Base-by-base conservation (phyloP, 306 rosid species). In the Argentina anserina region DNA sequence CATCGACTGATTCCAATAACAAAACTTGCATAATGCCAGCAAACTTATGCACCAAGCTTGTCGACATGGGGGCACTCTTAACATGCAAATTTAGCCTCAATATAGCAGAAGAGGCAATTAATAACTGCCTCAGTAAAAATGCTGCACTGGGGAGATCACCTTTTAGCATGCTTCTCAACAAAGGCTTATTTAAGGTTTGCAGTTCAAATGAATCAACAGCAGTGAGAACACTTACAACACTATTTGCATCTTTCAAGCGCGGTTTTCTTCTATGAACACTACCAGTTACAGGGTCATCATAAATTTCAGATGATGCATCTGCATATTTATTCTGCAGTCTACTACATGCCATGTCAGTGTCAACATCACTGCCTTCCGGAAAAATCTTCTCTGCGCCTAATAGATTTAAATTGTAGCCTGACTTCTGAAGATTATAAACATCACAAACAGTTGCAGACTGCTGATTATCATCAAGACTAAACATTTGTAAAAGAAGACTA, bases 111-210 rank as follows among this genome's bases (percentile, higher is more conserved):
- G 75, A 87, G 73, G 91, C 86, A 77, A 89, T 83, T 13, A 89
- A 74, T 74, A 94, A 76, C 84, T 88, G 97, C 79, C 89, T 91
- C 21, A 94, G 83, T 80, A 85, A 81, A 79, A 86, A 82, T 43
- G 92, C 83, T 66, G 73, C 81, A 28, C 84, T 90, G 36, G 91
- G 90, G 69, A 78, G 65, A 72, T 84, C 85, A 53, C 87, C 98
- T 59, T 86, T 84, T 58, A 94, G 82, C 82, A 94, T 82, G 73
- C 87, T 80, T 69, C 42, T 85, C 80, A 91, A 81, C 79, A 87
- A 74, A 59, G 80, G 65, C 80, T 81, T 86, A 79, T 86, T 85
- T 76, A 90, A 62, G 75, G 76, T 75, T 49, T 74, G 86, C 43
- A 50, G 70, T 69, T 78, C 86, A 75, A 71, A 79, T 76, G 85